A percentile compares a stretch with the other conserved stretches of the same genome.
Conservation (phyloP, 2,329 filamentous ascomycete species). For the Chalara sp. region DNA sequence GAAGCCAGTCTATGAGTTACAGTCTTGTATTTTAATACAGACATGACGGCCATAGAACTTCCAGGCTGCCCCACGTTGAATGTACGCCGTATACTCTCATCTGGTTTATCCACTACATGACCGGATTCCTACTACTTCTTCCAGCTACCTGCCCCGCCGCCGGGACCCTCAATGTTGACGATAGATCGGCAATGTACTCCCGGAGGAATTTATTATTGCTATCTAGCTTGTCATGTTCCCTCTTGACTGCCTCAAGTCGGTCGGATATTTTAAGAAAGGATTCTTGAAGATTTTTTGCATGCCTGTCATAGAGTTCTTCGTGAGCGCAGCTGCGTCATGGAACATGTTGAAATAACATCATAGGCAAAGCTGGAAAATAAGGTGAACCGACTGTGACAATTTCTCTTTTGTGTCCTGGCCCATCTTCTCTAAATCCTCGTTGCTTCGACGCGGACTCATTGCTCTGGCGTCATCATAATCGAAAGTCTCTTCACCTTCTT, state of each 20-base stretch:
- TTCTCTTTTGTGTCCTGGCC: conserved; percentile 72
- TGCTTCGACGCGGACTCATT: conserved; percentile 89
- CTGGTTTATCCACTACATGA: too few relatives aligned
- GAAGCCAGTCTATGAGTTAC: too few relatives aligned
- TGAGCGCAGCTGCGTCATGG: too few relatives aligned
- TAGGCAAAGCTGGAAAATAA: background rate
- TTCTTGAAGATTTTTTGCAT: conserved; percentile 81
- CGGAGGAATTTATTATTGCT: conserved; percentile 95
- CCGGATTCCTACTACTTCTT: too few relatives aligned
- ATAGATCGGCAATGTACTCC: conserved; percentile 37
- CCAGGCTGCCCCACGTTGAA: too few relatives aligned
- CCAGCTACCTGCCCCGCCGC: too few relatives aligned
- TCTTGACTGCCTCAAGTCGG: conserved; percentile 86
- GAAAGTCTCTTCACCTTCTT: conserved; percentile 57
- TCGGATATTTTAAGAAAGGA: conserved; percentile 86
- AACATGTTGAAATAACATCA: conserved; percentile 2
- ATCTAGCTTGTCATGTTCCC: conserved; percentile 93
- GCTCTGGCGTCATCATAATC: conserved; percentile 82
- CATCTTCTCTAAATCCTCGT: conserved; percentile 81
- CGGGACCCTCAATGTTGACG: too few relatives aligned
- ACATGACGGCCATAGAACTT: too few relatives aligned
- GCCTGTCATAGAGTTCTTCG: conserved; percentile 41
- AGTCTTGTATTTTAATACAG: too few relatives aligned
- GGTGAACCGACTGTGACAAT: conserved; percentile 38
- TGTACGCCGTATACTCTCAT: too few relatives aligned